Evolutionary conservation across 176 grass and related monocot species (phyloP).

Genomic region (Canna indica): DNA sequence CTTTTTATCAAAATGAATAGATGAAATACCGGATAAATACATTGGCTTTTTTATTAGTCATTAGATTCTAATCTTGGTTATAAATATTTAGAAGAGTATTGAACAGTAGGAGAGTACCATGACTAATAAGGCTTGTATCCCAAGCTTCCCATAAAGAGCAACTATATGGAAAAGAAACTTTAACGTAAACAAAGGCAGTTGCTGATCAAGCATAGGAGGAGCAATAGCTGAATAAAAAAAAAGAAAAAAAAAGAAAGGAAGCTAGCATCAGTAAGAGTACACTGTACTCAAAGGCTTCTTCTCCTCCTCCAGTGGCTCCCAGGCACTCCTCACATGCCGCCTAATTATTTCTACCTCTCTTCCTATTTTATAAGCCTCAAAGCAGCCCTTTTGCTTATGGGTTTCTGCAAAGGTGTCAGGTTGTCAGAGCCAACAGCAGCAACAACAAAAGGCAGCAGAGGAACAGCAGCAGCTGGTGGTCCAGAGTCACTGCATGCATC

Average conservation of each 20-base stretch:
- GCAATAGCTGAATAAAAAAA: neutral
- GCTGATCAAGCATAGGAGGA: neutral
- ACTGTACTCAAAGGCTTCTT: slow-evolving; percentile 13
- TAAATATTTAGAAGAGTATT: no score
- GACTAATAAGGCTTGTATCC: no score
- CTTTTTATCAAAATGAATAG: no score
- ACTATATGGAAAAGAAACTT: neutral
- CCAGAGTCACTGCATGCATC: slow-evolving; percentile 2
- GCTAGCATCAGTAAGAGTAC: slow-evolving; percentile 18
- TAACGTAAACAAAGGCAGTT: neutral
- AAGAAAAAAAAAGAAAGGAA: slow-evolving; percentile 15
- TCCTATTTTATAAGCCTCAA: neutral
- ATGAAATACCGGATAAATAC: no score
- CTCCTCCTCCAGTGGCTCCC: slow-evolving; percentile 3
- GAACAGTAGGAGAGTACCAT: no score
- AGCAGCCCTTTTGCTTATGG: slow-evolving; percentile 19
- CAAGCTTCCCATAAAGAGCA: neutral
- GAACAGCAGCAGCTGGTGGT: slow-evolving; percentile 2
- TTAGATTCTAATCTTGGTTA: no score
- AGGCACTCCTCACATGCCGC: neutral
- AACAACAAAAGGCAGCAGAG: slow-evolving; percentile 15
- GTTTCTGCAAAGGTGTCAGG: slow-evolving; percentile 26
- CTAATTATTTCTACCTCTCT: neutral
- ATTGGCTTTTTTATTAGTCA: no score
- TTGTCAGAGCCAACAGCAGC: slow-evolving; percentile 3